Evolutionary conservation across 805 yeast species (phyloP).

Genomic region (Metschnikowia amazonensis): DNA sequence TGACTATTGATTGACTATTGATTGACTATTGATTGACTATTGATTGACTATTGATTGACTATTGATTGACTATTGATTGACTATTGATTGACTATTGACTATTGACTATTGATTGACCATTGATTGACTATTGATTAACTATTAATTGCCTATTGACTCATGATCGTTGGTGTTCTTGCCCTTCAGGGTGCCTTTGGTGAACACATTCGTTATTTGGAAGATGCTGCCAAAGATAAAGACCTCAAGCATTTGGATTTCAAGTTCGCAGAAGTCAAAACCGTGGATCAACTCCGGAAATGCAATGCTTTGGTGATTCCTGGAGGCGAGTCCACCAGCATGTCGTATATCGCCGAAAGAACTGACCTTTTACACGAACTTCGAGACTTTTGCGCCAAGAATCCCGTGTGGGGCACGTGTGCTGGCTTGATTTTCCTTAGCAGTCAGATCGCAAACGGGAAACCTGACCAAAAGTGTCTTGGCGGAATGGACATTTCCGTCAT

Average conservation of each 20-base stretch:
- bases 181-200: constrained; percentile 78
- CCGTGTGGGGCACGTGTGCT: constrained; percentile 87
- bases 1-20: no score
- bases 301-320: constrained; percentile 68
- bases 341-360: constrained; percentile 65
- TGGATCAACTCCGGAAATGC: constrained; percentile 46
- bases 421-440: constrained; percentile 67
- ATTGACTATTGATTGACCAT: no score
- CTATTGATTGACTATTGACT: no score
- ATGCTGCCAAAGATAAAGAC: constrained; percentile 9
- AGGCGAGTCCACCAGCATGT: constrained; percentile 68
- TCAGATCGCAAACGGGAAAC: constrained; percentile 48
- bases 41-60: no score
- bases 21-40: no score
- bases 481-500: constrained; percentile 61
- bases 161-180: constrained; percentile 62
- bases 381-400: constrained; percentile 46
- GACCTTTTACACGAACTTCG: constrained; percentile 53
- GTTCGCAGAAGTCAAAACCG: constrained; percentile 49
- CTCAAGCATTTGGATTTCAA: constrained; percentile 22
- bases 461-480: constrained; percentile 55
- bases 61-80: no score
- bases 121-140: no score
- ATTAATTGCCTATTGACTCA: no score
- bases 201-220: constrained; percentile 43